A percentile compares a stretch with the other conserved stretches of the same genome.
Conservation (phyloP, 805 yeast genomes). For the Kodamaea kaohsiungensis region DNA sequence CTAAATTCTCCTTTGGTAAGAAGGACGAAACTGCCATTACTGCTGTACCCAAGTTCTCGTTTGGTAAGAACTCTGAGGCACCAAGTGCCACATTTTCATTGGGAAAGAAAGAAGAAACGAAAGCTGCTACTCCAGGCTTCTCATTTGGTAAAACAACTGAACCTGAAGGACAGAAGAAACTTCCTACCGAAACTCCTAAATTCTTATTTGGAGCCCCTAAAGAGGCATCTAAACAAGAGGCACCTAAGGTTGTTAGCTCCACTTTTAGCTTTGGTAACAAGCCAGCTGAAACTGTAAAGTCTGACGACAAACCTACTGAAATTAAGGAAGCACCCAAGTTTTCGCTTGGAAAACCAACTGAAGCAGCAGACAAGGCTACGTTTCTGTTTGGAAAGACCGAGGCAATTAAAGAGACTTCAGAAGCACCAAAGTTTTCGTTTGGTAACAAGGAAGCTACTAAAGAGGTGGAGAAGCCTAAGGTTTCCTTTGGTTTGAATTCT, state of each 20-base stretch:
- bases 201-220: neutral
- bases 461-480: neutral
- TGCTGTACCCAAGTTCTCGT: neutral
- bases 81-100: conserved; percentile 2
- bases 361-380: conserved; percentile 1
- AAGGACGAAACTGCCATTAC: neutral
- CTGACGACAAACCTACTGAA: conserved; percentile 3
- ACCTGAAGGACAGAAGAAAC: neutral
- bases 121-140: conserved; percentile 2
- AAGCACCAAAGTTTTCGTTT: conserved; percentile 2
- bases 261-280: neutral
- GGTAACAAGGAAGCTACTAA: neutral
- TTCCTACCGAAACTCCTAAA: neutral
- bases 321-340: conserved; percentile 6
- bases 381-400: conserved; percentile 4
- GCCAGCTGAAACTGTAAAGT: neutral
- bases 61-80: conserved; percentile 3
- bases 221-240: neutral
- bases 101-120: neutral
- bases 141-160: neutral
- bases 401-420: conserved; percentile 5
- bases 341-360: conserved; percentile 16
- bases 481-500: neutral
- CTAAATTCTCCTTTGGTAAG: conserved; percentile 8
- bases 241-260: neutral